Conservation (phyloP, 176 grass and related monocot species). For the Secale cereale region DNA sequence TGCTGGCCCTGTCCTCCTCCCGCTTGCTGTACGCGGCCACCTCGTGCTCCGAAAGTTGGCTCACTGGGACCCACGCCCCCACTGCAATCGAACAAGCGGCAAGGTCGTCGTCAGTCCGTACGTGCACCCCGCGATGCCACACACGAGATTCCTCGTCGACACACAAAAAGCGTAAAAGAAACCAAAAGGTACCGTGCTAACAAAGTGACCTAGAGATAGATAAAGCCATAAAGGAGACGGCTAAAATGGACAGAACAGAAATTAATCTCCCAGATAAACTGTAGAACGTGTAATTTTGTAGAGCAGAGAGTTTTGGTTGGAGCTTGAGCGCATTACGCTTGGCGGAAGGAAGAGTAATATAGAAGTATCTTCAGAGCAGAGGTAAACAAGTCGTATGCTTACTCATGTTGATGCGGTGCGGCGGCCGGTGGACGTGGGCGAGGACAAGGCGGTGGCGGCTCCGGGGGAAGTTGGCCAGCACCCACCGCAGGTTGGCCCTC, state of each 20-base stretch:
- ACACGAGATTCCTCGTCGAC: background rate
- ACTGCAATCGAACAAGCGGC: conserved; percentile 30
- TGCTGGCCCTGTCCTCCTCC: conserved; percentile 52
- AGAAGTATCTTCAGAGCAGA: background rate
- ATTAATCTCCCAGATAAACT: background rate
- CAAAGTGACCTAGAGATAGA: no score
- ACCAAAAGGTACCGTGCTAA: background rate
- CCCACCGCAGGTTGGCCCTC: conserved; percentile 71
- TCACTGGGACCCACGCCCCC: conserved; percentile 58
- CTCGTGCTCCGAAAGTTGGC: conserved; percentile 68
- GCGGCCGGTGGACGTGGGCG: conserved; percentile 58
- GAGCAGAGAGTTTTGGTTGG: background rate
- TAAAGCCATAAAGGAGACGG: no score
- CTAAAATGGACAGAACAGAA: background rate
- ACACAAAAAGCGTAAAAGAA: background rate
- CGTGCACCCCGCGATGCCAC: background rate
- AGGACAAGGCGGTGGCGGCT: conserved; percentile 40
- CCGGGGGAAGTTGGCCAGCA: conserved; percentile 41
- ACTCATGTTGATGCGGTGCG: conserved; percentile 14
- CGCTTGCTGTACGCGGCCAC: conserved; percentile 50
- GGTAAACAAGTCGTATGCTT: no score
- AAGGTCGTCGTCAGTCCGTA: background rate
- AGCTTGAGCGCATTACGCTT: no score
- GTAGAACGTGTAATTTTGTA: background rate
- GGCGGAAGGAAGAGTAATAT: background rate